These are phyloP conservation scores for Termitomyces sp. DNA, from an alignment of 768 basidiomycete species.

Conservation along the genomic window DNA sequence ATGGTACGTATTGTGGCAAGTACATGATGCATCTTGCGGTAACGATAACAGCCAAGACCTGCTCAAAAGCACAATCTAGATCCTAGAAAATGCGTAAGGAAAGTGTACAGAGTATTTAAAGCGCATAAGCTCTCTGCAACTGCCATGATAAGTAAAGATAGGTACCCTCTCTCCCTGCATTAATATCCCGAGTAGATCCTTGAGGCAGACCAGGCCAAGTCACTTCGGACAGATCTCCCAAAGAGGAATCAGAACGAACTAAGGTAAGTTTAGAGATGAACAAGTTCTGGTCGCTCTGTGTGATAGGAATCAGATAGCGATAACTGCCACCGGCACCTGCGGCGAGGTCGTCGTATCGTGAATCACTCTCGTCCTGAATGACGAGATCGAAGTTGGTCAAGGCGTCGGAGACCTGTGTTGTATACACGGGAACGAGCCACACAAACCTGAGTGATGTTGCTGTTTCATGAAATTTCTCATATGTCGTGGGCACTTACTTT, in stretches of 20 bases:
- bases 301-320: constrained; percentile 5
- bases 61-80: too few relatives aligned
- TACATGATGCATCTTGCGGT: too few relatives aligned
- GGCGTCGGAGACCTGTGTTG: neutral
- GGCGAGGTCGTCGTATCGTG: constrained; percentile 1
- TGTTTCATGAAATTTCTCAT: neutral
- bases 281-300: neutral
- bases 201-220: neutral
- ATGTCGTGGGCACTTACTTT: neutral
- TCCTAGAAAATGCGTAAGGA: too few relatives aligned
- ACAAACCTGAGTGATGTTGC: neutral
- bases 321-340: neutral
- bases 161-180: neutral
- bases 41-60: too few relatives aligned
- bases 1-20: too few relatives aligned
- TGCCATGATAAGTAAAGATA: neutral
- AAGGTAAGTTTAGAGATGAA: neutral
- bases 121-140: neutral
- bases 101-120: too few relatives aligned
- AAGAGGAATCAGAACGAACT: neutral
- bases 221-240: neutral
- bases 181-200: neutral
- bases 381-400: neutral
- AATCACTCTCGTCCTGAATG: neutral
- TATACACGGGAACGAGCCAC: constrained; percentile 2